Conservation (phyloP, 148 eudicot genomes). For the Silene latifolia region DNA sequence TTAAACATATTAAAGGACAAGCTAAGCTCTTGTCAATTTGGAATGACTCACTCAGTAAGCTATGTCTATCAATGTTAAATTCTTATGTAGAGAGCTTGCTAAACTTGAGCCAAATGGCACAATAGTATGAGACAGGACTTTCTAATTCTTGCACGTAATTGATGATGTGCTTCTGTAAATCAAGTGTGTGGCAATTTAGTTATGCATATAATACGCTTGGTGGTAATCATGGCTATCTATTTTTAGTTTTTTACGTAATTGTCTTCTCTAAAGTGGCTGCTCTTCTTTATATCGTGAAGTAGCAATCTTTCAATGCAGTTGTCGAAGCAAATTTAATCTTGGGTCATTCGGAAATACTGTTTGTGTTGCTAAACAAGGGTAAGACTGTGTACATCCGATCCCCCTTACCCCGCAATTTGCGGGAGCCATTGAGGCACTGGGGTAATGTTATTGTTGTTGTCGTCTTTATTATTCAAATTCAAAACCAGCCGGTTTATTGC, state of each 20-base stretch:
- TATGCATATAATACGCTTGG: not conserved
- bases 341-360: no score
- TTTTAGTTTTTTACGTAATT: not conserved
- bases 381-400: no score
- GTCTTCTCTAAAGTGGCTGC: not conserved
- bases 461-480: not conserved
- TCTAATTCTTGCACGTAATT: not conserved
- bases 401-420: no score
- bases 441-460: not conserved
- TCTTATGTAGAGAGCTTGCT: not conserved
- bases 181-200: not conserved
- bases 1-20: no score
- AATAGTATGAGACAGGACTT: not conserved
- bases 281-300: no score
- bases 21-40: no score
- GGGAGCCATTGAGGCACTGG: no score
- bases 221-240: not conserved
- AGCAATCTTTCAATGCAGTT: no score
- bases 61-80: no score
- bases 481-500: not conserved
- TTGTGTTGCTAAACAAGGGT: no score
- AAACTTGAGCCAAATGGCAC: not conserved
- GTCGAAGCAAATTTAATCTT: no score
- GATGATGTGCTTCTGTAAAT: not conserved
- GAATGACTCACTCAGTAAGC: no score